Conservation (phyloP, 768 basidiomycete genomes). For the Panus rudis region DNA sequence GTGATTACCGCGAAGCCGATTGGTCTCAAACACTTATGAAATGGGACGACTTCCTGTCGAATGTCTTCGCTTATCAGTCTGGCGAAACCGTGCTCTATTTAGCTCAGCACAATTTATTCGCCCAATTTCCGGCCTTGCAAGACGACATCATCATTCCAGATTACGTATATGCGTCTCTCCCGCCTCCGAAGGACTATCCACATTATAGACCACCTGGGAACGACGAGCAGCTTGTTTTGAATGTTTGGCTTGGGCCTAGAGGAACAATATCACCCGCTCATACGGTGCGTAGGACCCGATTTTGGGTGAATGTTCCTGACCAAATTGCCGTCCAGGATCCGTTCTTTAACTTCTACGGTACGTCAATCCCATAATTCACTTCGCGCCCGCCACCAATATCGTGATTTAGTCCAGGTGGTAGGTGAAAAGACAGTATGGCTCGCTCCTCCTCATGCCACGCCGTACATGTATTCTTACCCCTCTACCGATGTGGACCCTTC, state of each 20-base stretch:
- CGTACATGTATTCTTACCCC: constrained; percentile 54
- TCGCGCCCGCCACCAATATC: too few species aligned
- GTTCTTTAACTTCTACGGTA: constrained; percentile 88
- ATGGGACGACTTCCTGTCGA: constrained; percentile 72
- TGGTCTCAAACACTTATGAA: constrained; percentile 79
- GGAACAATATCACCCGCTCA: constrained; percentile 87
- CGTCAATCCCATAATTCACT: constrained; percentile 10
- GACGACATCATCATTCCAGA: constrained; percentile 82
- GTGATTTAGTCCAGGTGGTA: constrained; percentile 86
- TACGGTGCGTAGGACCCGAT: constrained; percentile 45
- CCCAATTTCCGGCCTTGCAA: constrained; percentile 74
- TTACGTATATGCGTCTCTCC: constrained; percentile 68
- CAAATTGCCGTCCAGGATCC: constrained; percentile 92
- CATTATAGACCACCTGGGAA: constrained; percentile 60
- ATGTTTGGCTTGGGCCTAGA: constrained; percentile 77
- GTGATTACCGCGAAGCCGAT: constrained; percentile 68
- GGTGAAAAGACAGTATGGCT: constrained; percentile 91
- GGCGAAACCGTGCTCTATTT: constrained; percentile 57
- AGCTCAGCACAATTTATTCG: constrained; percentile 83
- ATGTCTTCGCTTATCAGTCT: too few species aligned
- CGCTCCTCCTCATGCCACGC: constrained; percentile 56
- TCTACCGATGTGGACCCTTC: constrained; percentile 13
- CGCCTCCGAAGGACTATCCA: constrained; percentile 34
- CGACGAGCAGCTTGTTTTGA: constrained; percentile 59
- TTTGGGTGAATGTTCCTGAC: too few species aligned